Percentiles rank a stretch among this genome's conserved stretches.
phyloP scores from a whole-genome alignment of 2,329 filamentous ascomycete genomes.

The Colletotrichum graminicola region DNA sequence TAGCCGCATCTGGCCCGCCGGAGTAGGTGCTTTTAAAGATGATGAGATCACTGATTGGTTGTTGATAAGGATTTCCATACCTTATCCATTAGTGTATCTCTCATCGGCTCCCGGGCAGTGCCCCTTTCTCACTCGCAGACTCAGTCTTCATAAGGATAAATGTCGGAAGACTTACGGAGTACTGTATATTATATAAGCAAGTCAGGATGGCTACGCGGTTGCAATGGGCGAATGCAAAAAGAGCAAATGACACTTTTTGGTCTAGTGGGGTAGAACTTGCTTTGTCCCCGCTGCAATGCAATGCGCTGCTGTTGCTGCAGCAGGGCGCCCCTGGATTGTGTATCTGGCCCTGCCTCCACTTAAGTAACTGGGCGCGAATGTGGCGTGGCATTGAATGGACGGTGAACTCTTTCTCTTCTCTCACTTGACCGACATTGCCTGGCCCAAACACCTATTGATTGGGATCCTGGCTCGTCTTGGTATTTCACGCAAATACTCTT shows the following conservation, averaged over 20 bases:
- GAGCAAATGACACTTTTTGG: not conserved
- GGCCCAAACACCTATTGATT: not conserved
- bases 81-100: not conserved
- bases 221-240: not conserved
- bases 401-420: not conserved
- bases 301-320: not conserved
- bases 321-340: not conserved
- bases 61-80: not conserved
- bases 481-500: not conserved
- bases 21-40: not conserved
- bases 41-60: not conserved
- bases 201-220: no score
- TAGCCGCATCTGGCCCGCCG: not conserved
- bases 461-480: not conserved
- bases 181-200: not conserved
- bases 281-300: not conserved
- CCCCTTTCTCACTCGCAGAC: not conserved
- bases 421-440: not conserved
- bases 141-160: not conserved
- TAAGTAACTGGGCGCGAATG: not conserved
- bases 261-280: not conserved
- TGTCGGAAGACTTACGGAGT: not conserved
- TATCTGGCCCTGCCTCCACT: constrained; percentile 2
- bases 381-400: not conserved
- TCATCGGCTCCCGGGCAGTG: not conserved